A percentile compares a stretch with the other conserved stretches of the same genome.
These are phyloP conservation scores for Orbilia quercus DNA, from an alignment of 2,329 filamentous ascomycete species.

Conservation along the genomic window DNA sequence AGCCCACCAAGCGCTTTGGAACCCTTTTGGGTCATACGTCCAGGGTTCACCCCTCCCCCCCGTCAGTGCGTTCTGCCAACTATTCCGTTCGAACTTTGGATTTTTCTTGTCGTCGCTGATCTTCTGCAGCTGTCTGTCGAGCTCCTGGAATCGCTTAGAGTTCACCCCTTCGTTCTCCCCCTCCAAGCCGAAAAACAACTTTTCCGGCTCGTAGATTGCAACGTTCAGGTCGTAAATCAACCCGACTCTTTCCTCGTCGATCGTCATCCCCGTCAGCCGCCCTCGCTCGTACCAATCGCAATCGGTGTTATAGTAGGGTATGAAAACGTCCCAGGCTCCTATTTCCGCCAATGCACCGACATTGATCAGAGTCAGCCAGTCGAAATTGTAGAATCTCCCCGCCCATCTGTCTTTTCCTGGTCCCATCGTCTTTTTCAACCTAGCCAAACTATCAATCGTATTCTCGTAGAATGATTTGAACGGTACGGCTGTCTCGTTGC, in stretches of 20 bases:
- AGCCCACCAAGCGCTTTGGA: slow-evolving; percentile 57
- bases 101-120: slow-evolving; percentile 17
- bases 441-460: slow-evolving; percentile 58
- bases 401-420: slow-evolving; percentile 65
- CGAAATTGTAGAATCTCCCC: slow-evolving; percentile 70
- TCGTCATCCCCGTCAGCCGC: slow-evolving; percentile 62
- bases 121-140: slow-evolving; percentile 61
- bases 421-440: slow-evolving; percentile 61
- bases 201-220: slow-evolving; percentile 39
- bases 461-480: slow-evolving; percentile 61
- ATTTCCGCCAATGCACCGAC: slow-evolving; percentile 67
- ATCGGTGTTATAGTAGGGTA: slow-evolving; percentile 67
- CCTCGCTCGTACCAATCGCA: slow-evolving; percentile 65
- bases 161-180: slow-evolving; percentile 56
- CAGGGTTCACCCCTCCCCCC: slow-evolving; percentile 69
- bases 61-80: slow-evolving; percentile 68
- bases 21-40: slow-evolving; percentile 64
- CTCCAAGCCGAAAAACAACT: slow-evolving; percentile 45
- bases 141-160: slow-evolving; percentile 44
- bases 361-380: slow-evolving; percentile 70
- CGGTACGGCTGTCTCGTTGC: slow-evolving; percentile 63
- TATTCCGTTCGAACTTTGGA: slow-evolving; percentile 64
- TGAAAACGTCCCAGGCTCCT: slow-evolving; percentile 70
- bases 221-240: slow-evolving; percentile 62
- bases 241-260: slow-evolving; percentile 34